A percentile compares a stretch with the other conserved stretches of the same genome.
phyloP scores from a whole-genome alignment of 306 rosid species.

The cucumber (Cucumis sativus) region Cucumber_9930_V3 NC_026659.2:3396501-3397000 shows the following conservation, averaged over 20 bases:
- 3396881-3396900: conserved; percentile 56
- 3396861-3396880: conserved; percentile 75
- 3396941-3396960: conserved; percentile 87
- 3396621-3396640: neutral
- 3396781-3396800: neutral
- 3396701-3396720: neutral
- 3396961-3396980: conserved; percentile 89
- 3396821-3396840: conserved; percentile 44
- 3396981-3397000: conserved; percentile 56
- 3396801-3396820: conserved; percentile 42
- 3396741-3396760: neutral
- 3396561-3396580: neutral
- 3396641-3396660: neutral
- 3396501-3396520: neutral
- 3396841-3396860: conserved; percentile 60
- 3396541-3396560: neutral
- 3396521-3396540: neutral
- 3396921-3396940: conserved; percentile 72
- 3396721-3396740: neutral
- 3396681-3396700: neutral
- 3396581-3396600: neutral
- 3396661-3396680: conserved; percentile 2
- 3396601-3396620: neutral
- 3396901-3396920: conserved; percentile 68
- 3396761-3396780: conserved; percentile 1